A percentile compares a stretch with the other conserved stretches of the same genome.
phyloP scores from a whole-genome alignment of 345 rosid species.

The Ceriops tagal region DNA sequence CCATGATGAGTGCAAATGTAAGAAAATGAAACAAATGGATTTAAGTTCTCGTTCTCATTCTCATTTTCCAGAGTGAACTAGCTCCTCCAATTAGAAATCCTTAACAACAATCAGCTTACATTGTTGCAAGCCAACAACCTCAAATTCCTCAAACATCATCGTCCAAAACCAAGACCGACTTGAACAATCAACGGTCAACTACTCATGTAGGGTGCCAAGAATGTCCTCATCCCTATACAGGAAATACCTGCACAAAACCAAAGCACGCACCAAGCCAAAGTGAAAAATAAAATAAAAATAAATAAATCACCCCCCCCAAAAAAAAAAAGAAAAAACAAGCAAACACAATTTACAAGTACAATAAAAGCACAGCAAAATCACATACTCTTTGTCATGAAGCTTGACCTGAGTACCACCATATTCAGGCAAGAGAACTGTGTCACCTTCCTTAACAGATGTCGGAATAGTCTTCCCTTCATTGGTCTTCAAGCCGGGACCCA shows the following conservation, averaged over 20 bases:
- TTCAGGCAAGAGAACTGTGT: conserved; percentile 80
- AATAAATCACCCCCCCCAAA: neutral
- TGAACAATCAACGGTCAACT: neutral
- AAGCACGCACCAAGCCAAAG: neutral
- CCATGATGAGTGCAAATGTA: too few species aligned
- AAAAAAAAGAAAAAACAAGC: neutral
- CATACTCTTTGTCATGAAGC: conserved; percentile 81
- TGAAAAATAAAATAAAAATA: neutral
- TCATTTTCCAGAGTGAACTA: too few species aligned
- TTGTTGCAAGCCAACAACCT: neutral
- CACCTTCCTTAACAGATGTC: conserved; percentile 75
- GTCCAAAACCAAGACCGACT: neutral
- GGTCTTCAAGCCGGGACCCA: conserved; percentile 65
- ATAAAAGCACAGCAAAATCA: neutral
- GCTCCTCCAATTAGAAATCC: neutral
- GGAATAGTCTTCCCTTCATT: conserved; percentile 60
- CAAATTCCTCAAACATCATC: neutral
- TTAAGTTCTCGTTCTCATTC: too few species aligned
- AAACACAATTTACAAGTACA: neutral
- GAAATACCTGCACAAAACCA: conserved; percentile 45
- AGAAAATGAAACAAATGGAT: too few species aligned
- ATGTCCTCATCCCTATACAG: conserved; percentile 80
- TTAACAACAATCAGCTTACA: neutral
- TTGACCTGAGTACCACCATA: conserved; percentile 74
- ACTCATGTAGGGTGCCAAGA: conserved; percentile 72